Percentiles rank a stretch among this genome's conserved stretches.
Evolutionary conservation across 306 rosid species (phyloP).

Genomic region (Oemleria cerasiformis): DNA sequence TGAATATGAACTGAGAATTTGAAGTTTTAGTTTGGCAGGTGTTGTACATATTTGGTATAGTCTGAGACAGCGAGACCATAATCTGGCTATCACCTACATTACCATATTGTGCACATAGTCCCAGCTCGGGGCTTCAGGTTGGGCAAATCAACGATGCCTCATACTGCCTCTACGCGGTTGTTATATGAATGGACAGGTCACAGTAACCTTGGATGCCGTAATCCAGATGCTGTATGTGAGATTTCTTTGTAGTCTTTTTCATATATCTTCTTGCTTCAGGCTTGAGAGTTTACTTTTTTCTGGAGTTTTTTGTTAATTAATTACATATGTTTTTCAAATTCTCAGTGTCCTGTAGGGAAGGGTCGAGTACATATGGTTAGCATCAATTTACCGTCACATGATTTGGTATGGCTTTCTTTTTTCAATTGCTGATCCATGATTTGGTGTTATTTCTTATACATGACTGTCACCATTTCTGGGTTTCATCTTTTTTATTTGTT

Average conservation of each 20-base stretch:
- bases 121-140: conserved; percentile 15
- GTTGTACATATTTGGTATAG: conserved; percentile 1
- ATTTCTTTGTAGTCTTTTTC: conserved; percentile 10
- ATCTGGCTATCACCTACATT: conserved; percentile 11
- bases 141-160: conserved; percentile 45
- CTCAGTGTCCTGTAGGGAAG: conserved; percentile 50
- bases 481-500: background rate
- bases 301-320: conserved; percentile 2
- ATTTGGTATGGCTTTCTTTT: conserved; percentile 57
- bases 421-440: background rate
- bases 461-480: background rate
- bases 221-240: conserved; percentile 50
- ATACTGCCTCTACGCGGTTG: conserved; percentile 53
- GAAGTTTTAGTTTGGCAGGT: conserved; percentile 4
- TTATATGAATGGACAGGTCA: conserved; percentile 45
- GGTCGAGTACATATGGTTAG: conserved; percentile 52
- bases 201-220: conserved; percentile 31
- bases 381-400: conserved; percentile 50
- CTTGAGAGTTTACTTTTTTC: conserved; percentile 1
- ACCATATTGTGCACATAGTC: conserved; percentile 27
- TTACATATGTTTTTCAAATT: conserved; percentile 17
- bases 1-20: background rate
- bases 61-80: conserved; percentile 18
- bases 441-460: background rate
- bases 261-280: background rate